Evolutionary conservation across 768 basidiomycete species (phyloP).

Genomic region (Russula brevipes): DNA sequence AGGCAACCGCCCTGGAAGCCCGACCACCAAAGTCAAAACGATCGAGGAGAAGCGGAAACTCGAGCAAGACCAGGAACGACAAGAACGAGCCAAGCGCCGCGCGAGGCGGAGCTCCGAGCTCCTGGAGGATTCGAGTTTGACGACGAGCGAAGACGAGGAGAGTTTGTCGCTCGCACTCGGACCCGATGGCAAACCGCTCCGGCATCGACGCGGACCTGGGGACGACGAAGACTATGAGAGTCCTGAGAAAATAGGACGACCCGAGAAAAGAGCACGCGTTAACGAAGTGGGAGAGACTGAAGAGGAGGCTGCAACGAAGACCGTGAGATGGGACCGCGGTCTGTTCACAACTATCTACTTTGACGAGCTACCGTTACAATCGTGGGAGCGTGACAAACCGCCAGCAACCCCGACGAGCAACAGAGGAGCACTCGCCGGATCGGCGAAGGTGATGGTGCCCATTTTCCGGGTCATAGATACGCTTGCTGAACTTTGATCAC

Average conservation of each 20-base stretch:
- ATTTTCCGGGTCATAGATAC: not conserved
- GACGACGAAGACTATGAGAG: conserved; percentile 80
- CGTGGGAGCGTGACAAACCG: conserved; percentile 34
- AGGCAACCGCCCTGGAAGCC: conserved; percentile 71
- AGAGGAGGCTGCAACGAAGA: conserved; percentile 34
- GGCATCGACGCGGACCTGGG: conserved; percentile 63
- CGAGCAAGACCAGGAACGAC: conserved; percentile 48
- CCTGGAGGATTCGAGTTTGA: conserved; percentile 24
- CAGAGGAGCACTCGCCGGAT: conserved; percentile 65
- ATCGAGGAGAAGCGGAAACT: conserved; percentile 63
- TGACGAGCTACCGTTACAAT: conserved; percentile 55
- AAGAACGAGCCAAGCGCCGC: conserved; percentile 56
- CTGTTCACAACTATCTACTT: conserved; percentile 57
- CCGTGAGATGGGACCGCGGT: conserved; percentile 76
- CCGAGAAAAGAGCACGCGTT: conserved; percentile 37
- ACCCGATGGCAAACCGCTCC: conserved; percentile 30
- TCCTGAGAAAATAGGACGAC: conserved; percentile 44
- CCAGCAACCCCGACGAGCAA: conserved; percentile 37
- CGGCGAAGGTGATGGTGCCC: conserved; percentile 53
- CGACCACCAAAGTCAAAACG: conserved; percentile 67
- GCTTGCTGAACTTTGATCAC: conserved; percentile 7
- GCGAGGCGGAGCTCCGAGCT: conserved; percentile 37
- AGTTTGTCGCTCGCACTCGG: conserved; percentile 31
- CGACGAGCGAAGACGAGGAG: conserved; percentile 30
- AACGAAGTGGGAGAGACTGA: conserved; percentile 30